Evolutionary conservation across 2,329 filamentous ascomycete species (phyloP).

Genomic region (Fusarium irregulare): DNA sequence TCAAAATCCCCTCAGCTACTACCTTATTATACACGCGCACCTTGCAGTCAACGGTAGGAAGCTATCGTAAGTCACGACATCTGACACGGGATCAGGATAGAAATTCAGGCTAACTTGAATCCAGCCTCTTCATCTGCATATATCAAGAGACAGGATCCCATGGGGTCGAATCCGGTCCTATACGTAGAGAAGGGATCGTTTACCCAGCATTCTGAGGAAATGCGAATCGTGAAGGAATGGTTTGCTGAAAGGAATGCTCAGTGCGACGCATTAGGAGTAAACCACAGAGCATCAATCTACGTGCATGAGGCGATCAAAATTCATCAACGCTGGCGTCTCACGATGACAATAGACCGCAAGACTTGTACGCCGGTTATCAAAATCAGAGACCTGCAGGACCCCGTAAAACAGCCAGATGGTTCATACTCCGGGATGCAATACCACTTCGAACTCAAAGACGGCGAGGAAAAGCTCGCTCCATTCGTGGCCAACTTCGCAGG

Average conservation of each 20-base stretch:
- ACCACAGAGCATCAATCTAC: slow-evolving; percentile 43
- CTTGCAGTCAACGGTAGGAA: neutral
- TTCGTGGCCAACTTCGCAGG: slow-evolving; percentile 23
- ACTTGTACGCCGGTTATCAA: slow-evolving; percentile 53
- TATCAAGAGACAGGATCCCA: neutral
- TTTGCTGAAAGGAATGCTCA: neutral
- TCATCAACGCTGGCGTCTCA: slow-evolving; percentile 54
- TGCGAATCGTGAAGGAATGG: neutral
- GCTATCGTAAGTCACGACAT: neutral
- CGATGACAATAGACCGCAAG: slow-evolving; percentile 58
- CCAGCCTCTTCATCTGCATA: neutral
- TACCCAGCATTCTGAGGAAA: neutral
- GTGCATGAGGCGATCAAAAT: slow-evolving; percentile 49
- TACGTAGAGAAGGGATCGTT: neutral
- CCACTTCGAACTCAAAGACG: slow-evolving; percentile 39
- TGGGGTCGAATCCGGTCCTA: neutral
- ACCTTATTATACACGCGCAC: neutral
- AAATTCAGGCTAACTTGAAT: neutral
- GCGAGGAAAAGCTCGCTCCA: slow-evolving; percentile 6
- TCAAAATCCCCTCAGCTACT: slow-evolving; percentile 35
- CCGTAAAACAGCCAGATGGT: slow-evolving; percentile 24
- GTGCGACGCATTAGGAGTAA: neutral
- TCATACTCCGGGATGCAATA: slow-evolving; percentile 23
- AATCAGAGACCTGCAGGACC: slow-evolving; percentile 38
- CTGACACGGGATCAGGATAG: neutral